Conservation (phyloP, 129 eudicot species). For the Centrapalus pauciflorus region DNA sequence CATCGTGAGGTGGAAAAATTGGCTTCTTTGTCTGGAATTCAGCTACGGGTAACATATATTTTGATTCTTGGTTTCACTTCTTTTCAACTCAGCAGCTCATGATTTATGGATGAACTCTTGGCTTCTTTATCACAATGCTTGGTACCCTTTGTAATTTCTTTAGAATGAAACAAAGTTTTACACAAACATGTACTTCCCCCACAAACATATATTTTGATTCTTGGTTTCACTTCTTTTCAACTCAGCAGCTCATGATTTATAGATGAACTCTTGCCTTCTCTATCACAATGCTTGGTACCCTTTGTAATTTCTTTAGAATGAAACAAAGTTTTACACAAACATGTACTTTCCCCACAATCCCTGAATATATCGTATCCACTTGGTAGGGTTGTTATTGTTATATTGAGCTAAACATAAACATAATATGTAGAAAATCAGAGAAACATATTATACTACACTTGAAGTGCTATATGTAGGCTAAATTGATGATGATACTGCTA, state of each 20-base stretch:
- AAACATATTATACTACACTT: too few species aligned
- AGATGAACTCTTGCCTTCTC: too few species aligned
- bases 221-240: background rate
- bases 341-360: background rate
- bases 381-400: too few species aligned
- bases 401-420: too few species aligned
- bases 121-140: background rate
- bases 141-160: background rate
- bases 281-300: background rate
- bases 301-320: background rate
- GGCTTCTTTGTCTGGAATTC: slow-evolving; percentile 88
- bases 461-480: too few species aligned
- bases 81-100: too few species aligned
- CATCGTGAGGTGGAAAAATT: slow-evolving; percentile 93
- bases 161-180: background rate
- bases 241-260: too few species aligned
- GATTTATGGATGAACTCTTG: too few species aligned
- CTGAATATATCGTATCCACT: background rate
- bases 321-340: too few species aligned
- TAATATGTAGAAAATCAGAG: background rate
- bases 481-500: background rate
- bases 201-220: slow-evolving; percentile 4
- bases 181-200: background rate
- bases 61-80: background rate
- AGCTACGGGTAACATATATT: slow-evolving; percentile 64